Evolutionary conservation across 352 stramenopile species (phyloP), one percentile per base, ranked within the genome.

Genomic region (Pythium insidiosum): DNA sequence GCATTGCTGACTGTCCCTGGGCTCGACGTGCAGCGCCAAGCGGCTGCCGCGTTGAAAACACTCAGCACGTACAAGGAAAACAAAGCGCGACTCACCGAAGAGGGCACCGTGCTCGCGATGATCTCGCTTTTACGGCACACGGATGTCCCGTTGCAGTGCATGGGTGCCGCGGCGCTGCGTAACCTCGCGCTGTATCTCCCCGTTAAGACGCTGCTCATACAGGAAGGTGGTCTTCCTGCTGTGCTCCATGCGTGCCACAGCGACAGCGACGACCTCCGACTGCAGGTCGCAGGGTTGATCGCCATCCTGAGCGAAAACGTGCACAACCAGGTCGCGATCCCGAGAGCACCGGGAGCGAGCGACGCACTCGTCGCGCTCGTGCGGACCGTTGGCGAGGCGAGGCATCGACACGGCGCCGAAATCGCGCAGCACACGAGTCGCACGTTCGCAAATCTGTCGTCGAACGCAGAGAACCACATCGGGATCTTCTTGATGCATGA

Each of bases 271-370:
- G 83, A 97, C 42, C 55, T 98, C 1, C 72, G 91, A 13, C 75
- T 88, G 16, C 91, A 98, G 53, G 91, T 82, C 51, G 75, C 90
- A 6, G 89, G 86, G 1, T 63, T 81, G 4, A 66, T 98, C 13
- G 84, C 89, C 21, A 96, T 94, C 26, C 58, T 98, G 21, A 93
- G 79, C 28, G 94, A 98, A 55, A 93, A 97, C 47, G 81, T 72
- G 7, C 54, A 87, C 30, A 97, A 96, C 51, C 94, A 97, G 57
- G 51, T 92, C 16, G 68, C 66, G 35, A 69, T 98, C 35, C 85
- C 95, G 21, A 65, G 74, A 12, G 80, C 96, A 49, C 63, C 71
- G 10, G 36, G 61, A 5, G 73, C 73, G n/a, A 69, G 91, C 36
- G 58, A 48, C 29, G 70, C 72, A 3, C 78, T 95, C 6, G 76